Evolutionary conservation across 768 basidiomycete species (phyloP).

Genomic region (Suillus occidentalis): DNA sequence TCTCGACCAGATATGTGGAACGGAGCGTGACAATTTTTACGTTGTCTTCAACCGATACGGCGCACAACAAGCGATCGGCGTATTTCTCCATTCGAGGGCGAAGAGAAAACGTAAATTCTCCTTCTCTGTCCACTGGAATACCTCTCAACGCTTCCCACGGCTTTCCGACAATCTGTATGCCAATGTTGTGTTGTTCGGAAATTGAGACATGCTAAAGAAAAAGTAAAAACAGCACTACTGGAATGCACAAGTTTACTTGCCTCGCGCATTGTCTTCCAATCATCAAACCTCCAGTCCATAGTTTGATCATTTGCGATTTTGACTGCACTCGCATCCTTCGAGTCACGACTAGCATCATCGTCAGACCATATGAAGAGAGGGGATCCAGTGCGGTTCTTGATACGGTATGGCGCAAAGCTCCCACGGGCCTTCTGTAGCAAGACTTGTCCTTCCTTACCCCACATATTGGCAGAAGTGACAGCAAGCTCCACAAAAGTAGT

Average conservation of each 20-base stretch:
- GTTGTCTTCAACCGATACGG: slow-evolving; percentile 86
- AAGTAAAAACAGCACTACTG: slow-evolving; percentile 2
- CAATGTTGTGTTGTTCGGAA: slow-evolving; percentile 80
- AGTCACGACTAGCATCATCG: slow-evolving; percentile 50
- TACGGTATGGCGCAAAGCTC: slow-evolving; percentile 89
- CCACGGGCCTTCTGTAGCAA: slow-evolving; percentile 79
- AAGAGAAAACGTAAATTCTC: slow-evolving; percentile 86
- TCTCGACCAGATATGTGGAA: slow-evolving; percentile 90
- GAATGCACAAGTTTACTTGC: slow-evolving; percentile 39
- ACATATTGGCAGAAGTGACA: slow-evolving; percentile 68
- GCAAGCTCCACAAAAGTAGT: slow-evolving; percentile 88
- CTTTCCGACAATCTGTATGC: slow-evolving; percentile 80
- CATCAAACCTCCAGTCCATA: slow-evolving; percentile 96
- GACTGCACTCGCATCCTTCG: slow-evolving; percentile 50
- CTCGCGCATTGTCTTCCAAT: slow-evolving; percentile 93
- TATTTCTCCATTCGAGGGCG: slow-evolving; percentile 76
- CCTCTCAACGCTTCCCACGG: slow-evolving; percentile 87
- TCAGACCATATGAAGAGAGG: slow-evolving; percentile 86
- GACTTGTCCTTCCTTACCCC: slow-evolving; percentile 71
- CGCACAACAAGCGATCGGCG: slow-evolving; percentile 80
- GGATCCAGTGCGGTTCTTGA: slow-evolving; percentile 90
- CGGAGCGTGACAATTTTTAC: slow-evolving; percentile 93
- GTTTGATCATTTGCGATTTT: slow-evolving; percentile 73
- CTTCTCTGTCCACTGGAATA: slow-evolving; percentile 92
- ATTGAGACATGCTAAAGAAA: slow-evolving; percentile 40